phyloP scores from a whole-genome alignment of 345 rosid species.

The Lumnitzera littorea region DNA sequence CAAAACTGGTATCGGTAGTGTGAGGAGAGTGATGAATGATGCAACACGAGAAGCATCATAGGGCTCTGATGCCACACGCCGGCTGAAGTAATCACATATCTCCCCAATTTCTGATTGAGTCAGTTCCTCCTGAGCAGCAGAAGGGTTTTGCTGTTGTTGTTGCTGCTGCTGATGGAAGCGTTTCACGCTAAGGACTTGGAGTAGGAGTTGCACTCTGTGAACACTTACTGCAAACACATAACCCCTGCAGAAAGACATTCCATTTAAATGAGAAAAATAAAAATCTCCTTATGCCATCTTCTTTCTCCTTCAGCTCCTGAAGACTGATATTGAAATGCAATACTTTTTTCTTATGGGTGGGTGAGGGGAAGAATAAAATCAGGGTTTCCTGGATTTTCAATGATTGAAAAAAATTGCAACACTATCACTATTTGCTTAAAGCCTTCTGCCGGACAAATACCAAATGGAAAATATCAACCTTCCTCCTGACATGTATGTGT shows the following conservation, averaged over 20 bases:
- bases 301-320: neutral
- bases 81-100: slow-evolving; percentile 97
- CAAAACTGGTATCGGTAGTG: slow-evolving; percentile 82
- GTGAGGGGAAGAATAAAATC: too few relatives aligned
- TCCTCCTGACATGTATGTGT: too few relatives aligned
- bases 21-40: slow-evolving; percentile 97
- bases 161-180: slow-evolving; percentile 91
- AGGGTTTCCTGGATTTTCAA: too few relatives aligned
- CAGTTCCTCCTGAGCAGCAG: slow-evolving; percentile 74
- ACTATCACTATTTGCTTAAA: too few relatives aligned
- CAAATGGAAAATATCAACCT: too few relatives aligned
- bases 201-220: slow-evolving; percentile 97
- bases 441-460: too few relatives aligned
- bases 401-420: too few relatives aligned
- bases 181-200: slow-evolving; percentile 93
- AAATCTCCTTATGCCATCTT: neutral
- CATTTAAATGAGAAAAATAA: slow-evolving; percentile 1
- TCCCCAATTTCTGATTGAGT: slow-evolving; percentile 83
- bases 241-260: slow-evolving; percentile 49
- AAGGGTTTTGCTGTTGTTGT: slow-evolving; percentile 65
- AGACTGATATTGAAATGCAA: too few relatives aligned
- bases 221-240: slow-evolving; percentile 96
- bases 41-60: slow-evolving; percentile 98
- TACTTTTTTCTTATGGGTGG: too few relatives aligned
- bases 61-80: slow-evolving; percentile 96